Conservation (phyloP, 441 rosid genomes). For the Adansonia rubrostipa region DNA sequence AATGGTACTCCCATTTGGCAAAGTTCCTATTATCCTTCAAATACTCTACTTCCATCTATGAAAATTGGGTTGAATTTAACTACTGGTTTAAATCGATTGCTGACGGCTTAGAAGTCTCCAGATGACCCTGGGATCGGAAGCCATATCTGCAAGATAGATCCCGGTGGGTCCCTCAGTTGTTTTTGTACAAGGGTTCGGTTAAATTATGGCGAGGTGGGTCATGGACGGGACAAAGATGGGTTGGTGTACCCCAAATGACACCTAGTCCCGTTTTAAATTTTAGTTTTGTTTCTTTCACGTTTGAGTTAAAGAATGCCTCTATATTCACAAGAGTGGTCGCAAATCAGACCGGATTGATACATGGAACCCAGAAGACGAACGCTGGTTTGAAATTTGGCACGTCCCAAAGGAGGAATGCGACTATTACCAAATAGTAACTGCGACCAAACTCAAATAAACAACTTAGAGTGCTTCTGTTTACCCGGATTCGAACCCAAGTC, state of each 20-base stretch:
- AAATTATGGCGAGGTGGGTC: slow-evolving; percentile 58
- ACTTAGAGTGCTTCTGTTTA: slow-evolving; percentile 58
- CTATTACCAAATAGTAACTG: slow-evolving; percentile 53
- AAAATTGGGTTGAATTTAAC: slow-evolving; percentile 48
- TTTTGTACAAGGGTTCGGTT: slow-evolving; percentile 44
- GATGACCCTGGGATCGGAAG: slow-evolving; percentile 61
- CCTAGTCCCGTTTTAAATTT: neutral
- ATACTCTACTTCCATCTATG: slow-evolving; percentile 53
- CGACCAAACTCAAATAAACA: slow-evolving; percentile 30
- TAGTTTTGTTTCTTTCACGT: slow-evolving; percentile 23
- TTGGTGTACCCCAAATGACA: slow-evolving; percentile 56
- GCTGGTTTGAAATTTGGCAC: slow-evolving; percentile 51
- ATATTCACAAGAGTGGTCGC: slow-evolving; percentile 31
- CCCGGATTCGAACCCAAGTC: slow-evolving; percentile 69
- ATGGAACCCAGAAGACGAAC: slow-evolving; percentile 44
- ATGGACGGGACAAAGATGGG: slow-evolving; percentile 67
- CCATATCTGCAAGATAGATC: slow-evolving; percentile 39
- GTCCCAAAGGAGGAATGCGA: slow-evolving; percentile 66
- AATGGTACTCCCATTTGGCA: slow-evolving; percentile 51
- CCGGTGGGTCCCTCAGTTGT: slow-evolving; percentile 56
- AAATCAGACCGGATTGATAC: slow-evolving; percentile 32
- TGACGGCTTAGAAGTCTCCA: slow-evolving; percentile 62
- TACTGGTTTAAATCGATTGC: slow-evolving; percentile 35
- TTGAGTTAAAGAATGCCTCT: slow-evolving; percentile 8
- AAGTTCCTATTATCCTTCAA: slow-evolving; percentile 64